A percentile compares a stretch with the other conserved stretches of the same genome.
Conservation (phyloP, 1,139 yeast species). For the Yamadazyma songkhlaensis region DNA sequence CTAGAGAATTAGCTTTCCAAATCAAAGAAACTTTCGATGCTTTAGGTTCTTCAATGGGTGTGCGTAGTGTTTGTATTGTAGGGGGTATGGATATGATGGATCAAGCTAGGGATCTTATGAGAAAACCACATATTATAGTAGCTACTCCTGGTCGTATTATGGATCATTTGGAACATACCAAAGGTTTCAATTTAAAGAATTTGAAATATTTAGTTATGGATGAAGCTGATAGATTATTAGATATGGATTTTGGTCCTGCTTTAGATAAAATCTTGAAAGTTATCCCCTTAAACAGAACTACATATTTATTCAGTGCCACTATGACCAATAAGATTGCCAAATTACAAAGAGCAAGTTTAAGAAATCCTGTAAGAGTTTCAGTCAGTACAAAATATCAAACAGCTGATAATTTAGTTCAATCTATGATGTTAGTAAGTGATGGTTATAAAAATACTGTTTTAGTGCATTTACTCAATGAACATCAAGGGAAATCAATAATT, state of each 20-base stretch:
- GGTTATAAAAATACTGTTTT: constrained; percentile 88
- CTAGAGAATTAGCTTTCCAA: constrained; percentile 95
- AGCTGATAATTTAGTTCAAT: constrained; percentile 87
- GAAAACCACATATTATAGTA: constrained; percentile 90
- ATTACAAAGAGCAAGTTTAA: constrained; percentile 86
- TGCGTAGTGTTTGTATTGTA: constrained; percentile 80
- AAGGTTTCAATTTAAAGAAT: constrained; percentile 81
- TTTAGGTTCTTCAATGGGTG: constrained; percentile 85
- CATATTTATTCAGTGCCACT: constrained; percentile 92
- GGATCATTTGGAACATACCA: constrained; percentile 94
- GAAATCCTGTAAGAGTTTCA: constrained; percentile 87
- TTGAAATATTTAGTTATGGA: constrained; percentile 88
- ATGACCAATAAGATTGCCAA: constrained; percentile 95
- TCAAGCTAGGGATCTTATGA: constrained; percentile 89
- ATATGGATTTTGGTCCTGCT: constrained; percentile 96
- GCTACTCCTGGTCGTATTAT: constrained; percentile 81
- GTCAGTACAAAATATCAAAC: constrained; percentile 89
- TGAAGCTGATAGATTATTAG: constrained; percentile 93
- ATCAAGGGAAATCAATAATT: constrained; percentile 81
- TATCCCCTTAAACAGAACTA: constrained; percentile 82
- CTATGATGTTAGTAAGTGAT: constrained; percentile 87
- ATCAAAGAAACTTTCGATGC: constrained; percentile 96
- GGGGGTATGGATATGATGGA: constrained; percentile 99
- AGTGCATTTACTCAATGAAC: constrained; percentile 78
- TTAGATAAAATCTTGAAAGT: constrained; percentile 80